Evolutionary conservation across 2,329 filamentous ascomycete genomes (phyloP), one percentile per base, ranked within the genome.

Genomic region (Aspergillus fructus): DNA sequence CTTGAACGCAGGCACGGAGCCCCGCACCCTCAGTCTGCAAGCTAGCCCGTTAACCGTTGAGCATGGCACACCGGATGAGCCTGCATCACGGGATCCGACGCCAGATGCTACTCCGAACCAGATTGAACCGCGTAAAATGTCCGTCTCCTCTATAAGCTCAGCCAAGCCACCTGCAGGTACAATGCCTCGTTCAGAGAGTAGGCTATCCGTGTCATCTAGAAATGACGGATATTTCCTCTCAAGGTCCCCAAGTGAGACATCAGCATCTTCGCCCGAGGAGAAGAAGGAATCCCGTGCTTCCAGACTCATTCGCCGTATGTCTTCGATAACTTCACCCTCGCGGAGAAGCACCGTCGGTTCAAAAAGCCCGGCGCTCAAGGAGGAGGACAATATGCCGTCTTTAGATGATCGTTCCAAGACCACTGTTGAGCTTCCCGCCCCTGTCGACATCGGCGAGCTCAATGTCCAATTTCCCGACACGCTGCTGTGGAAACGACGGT

Each of bases 391-490:
- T 41, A 64, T 69, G 49, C 53, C 67, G n/a, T 64, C 72, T 59
- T 64, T 46, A 7, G 34, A 74, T 15, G 53, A 63, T 13, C 52
- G 46, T 4, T 48, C 62, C 24, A 61, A 64, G 48, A 55, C 42
- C 40, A 57, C 39, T 46, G 61, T 53, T 42, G 66, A 62, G 57
- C 65, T 62, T 49, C 77, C 76, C 37, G 78, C 86, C 52, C 81
- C 88, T 24, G 81, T 90, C 3, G 87, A 89, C 60, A 83, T 96
- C 73, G 91, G 93, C 49, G 91, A 97, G 68, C 88, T 99, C 62
- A 97, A 99, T 67, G 90, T 97, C 11, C 94, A 99, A 72, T 97
- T 99, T 71, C 94, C 94, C 0, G 93, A 97, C 71, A 96, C 91
- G 54, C 81, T 99, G 47, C 82, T 99, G 12, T 99, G 94, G 94